Conservation (phyloP, 2,329 filamentous ascomycete genomes). For the Gaeumannomyces tritici region DNA sequence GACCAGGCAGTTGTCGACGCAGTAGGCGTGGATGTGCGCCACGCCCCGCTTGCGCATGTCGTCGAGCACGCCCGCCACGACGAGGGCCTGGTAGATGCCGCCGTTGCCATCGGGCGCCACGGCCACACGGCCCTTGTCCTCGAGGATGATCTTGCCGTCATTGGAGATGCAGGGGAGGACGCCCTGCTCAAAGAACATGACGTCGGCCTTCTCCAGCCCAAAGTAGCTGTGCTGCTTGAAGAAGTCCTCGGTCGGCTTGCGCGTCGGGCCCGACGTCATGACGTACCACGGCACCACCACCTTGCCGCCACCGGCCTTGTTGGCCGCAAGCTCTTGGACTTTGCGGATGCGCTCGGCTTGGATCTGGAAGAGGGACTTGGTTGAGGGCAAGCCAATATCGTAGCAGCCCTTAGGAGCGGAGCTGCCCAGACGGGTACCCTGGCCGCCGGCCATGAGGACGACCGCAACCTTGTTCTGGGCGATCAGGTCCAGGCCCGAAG, state of each 20-base stretch:
- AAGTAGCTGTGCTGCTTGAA: constrained; percentile 89
- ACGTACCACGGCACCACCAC: constrained; percentile 92
- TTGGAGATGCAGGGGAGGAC: constrained; percentile 95
- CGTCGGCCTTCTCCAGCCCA: constrained; percentile 74
- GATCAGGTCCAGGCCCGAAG: constrained; percentile 71
- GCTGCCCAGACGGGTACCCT: constrained; percentile 90
- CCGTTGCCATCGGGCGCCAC: constrained; percentile 97
- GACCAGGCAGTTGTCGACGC: constrained; percentile 98
- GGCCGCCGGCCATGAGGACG: constrained; percentile 93
- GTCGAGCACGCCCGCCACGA: constrained; percentile 67
- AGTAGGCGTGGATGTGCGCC: constrained; percentile 94
- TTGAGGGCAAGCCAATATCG: constrained; percentile 85
- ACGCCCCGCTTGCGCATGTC: constrained; percentile 87
- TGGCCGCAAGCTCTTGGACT: constrained; percentile 70
- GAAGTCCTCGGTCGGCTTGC: constrained; percentile 84
- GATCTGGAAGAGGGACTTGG: constrained; percentile 95
- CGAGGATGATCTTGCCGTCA: constrained; percentile 92
- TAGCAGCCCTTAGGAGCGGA: constrained; percentile 96
- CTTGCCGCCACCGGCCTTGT: constrained; percentile 46
- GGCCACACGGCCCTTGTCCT: constrained; percentile 81
- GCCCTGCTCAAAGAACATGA: constrained; percentile 92
- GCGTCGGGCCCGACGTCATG: constrained; percentile 96
- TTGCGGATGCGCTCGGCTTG: constrained; percentile 91
- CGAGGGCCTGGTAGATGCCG: constrained; percentile 86
- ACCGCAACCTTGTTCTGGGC: constrained; percentile 70